Conservation (phyloP, 169 alveolate species). For the Sarcocystis neurona region DNA sequence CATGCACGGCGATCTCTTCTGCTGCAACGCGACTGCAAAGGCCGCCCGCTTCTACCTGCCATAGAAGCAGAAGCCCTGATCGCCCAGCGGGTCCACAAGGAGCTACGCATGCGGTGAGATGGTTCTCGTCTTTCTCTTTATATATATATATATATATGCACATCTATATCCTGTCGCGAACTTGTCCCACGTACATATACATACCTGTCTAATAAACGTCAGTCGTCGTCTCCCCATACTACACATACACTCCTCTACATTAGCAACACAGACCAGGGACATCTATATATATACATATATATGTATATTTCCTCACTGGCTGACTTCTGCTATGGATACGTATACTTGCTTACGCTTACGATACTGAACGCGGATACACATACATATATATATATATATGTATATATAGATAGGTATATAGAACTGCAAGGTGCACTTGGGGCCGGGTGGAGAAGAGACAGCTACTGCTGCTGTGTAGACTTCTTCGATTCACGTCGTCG, state of each 20-base stretch:
- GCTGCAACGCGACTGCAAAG: conserved; percentile 10
- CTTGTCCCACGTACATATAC: too few relatives aligned
- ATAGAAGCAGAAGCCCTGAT: conserved; percentile 35
- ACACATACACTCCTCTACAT: too few relatives aligned
- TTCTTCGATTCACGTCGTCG: too few relatives aligned
- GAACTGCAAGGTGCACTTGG: too few relatives aligned
- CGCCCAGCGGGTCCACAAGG: conserved; percentile 19
- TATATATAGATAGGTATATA: too few relatives aligned
- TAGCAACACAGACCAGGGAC: too few relatives aligned
- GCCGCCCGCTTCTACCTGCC: conserved; percentile 37
- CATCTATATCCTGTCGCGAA: neutral
- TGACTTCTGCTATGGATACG: neutral
- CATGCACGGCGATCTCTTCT: conserved; percentile 22
- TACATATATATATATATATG: too few relatives aligned
- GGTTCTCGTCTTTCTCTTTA: neutral
- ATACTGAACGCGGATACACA: too few relatives aligned
- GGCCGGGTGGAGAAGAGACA: too few relatives aligned
- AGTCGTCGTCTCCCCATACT: too few relatives aligned
- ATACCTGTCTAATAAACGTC: too few relatives aligned
- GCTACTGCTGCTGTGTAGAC: too few relatives aligned
- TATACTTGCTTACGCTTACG: neutral
- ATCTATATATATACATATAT: neutral
- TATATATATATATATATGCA: neutral
- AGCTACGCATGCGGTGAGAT: neutral
- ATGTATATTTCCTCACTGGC: neutral